These are phyloP conservation scores for Circinella umbellata DNA, from an alignment of 371 early-diverging fungal species.

Conservation along the genomic window DNA sequence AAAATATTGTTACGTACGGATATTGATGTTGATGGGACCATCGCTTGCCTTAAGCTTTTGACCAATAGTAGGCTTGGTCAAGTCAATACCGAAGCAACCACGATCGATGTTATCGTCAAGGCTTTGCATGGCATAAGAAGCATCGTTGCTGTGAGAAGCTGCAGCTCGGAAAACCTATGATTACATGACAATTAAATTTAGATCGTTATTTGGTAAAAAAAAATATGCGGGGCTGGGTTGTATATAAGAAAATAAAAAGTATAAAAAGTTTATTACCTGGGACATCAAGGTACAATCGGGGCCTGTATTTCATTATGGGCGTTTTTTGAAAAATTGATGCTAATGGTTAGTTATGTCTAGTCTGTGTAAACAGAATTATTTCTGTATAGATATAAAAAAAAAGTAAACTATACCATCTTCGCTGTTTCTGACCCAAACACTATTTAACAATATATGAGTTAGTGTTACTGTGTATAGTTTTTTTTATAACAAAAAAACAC, in stretches of 20 bases:
- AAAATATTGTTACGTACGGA: conserved; percentile 4
- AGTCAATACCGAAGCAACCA: conserved; percentile 30
- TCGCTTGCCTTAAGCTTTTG: conserved; percentile 15
- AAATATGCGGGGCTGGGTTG: not conserved
- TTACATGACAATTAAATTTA: not conserved
- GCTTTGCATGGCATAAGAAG: conserved; percentile 12
- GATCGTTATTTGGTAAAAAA: not conserved
- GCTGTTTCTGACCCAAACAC: conserved; percentile 3
- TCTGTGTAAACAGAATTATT: too few relatives aligned
- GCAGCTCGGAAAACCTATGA: not conserved
- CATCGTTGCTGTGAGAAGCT: conserved; percentile 24
- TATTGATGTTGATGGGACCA: conserved; percentile 11
- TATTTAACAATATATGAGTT: not conserved
- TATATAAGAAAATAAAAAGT: too few relatives aligned
- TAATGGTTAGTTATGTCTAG: not conserved
- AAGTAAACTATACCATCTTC: conserved; percentile 3
- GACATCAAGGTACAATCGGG: conserved; percentile 32
- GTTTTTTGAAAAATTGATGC: not conserved
- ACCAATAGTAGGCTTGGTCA: conserved; percentile 22
- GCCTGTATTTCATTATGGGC: conserved; percentile 12
- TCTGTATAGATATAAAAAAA: conserved; percentile 1
- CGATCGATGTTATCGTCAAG: conserved; percentile 24
- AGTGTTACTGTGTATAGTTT: not conserved
- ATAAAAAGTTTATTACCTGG: conserved; percentile 25
- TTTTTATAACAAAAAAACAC: not conserved